phyloP scores from a whole-genome alignment of 371 early-diverging fungal species.

The Saksenaea vasiformis region DNA sequence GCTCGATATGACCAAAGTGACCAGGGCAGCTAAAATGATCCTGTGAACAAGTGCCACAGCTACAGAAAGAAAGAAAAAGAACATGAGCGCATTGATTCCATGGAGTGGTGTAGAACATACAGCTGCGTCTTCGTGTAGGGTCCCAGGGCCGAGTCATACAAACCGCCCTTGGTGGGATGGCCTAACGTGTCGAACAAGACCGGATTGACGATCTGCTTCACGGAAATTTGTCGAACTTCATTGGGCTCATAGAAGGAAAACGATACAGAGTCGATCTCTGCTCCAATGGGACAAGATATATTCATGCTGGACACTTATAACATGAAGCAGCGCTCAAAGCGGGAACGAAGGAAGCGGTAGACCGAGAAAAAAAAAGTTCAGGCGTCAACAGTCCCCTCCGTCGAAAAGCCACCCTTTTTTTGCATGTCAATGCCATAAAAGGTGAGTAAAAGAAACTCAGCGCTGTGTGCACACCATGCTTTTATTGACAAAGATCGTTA shows the following conservation, averaged over 20 bases:
- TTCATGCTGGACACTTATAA: conserved; percentile 51
- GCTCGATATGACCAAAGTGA: conserved; percentile 99
- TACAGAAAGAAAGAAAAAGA: conserved; percentile 23
- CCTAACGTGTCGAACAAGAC: conserved; percentile 90
- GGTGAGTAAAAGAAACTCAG: no score
- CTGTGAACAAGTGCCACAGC: conserved; percentile 90
- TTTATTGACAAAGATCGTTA: no score
- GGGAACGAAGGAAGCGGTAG: not conserved
- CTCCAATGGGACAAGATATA: conserved; percentile 67
- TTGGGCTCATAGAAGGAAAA: conserved; percentile 92
- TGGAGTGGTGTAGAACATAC: conserved; percentile 49
- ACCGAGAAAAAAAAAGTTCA: not conserved
- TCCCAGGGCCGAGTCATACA: conserved; percentile 97
- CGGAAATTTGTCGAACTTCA: conserved; percentile 95
- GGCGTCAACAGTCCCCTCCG: not conserved
- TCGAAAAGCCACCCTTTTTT: not conserved
- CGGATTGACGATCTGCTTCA: conserved; percentile 91
- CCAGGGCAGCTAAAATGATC: conserved; percentile 91
- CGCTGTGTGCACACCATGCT: no score
- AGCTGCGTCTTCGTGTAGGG: conserved; percentile 79
- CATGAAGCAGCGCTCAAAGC: conserved; percentile 6
- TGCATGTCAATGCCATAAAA: no score
- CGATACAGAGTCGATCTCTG: conserved; percentile 70
- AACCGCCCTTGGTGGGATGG: conserved; percentile 92
- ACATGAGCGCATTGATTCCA: not conserved